These are phyloP conservation scores for Ganoderma lucidum DNA, from an alignment of 1,284 basidiomycete species.

Conservation along the genomic window DNA sequence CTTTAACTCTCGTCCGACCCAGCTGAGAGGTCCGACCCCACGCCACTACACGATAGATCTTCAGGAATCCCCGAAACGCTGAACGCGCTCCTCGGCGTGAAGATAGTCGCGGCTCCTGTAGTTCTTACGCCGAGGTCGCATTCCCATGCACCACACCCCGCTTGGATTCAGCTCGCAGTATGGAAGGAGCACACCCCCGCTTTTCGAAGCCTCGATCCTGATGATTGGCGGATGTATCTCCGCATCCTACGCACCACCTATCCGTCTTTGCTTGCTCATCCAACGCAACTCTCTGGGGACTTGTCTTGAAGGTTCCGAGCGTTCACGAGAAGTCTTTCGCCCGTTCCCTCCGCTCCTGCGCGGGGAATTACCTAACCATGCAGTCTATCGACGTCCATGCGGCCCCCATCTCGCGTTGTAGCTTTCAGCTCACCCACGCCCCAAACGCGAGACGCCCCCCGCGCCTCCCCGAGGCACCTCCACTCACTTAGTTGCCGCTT, in stretches of 20 bases:
- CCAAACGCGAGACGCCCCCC: background rate
- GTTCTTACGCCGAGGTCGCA: slow-evolving; percentile 23
- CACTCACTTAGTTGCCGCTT: background rate
- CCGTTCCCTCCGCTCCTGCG: slow-evolving; percentile 27
- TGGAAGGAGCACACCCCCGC: background rate
- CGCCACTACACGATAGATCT: slow-evolving; percentile 26
- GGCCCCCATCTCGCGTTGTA: background rate
- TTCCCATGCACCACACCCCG: slow-evolving; percentile 22
- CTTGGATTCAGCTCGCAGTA: background rate
- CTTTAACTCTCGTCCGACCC: slow-evolving; percentile 25
- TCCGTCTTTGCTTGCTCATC: background rate
- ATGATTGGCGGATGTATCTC: slow-evolving; percentile 1
- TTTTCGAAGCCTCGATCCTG: background rate
- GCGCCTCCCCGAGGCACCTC: background rate
- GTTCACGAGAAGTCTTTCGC: background rate
- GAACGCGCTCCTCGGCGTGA: slow-evolving; percentile 17
- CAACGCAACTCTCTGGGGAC: slow-evolving; percentile 1
- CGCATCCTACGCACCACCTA: background rate
- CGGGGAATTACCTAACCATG: slow-evolving; percentile 31
- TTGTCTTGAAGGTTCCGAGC: background rate
- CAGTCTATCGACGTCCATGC: slow-evolving; percentile 5
- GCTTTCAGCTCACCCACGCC: background rate
- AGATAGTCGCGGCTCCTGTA: slow-evolving; percentile 21
- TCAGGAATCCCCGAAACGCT: slow-evolving; percentile 24
- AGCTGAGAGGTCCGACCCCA: slow-evolving; percentile 21